Percentiles rank a stretch among this genome's conserved stretches.
Conservation (phyloP, 495 filamentous ascomycete species). For the Annulohypoxylon maeteangense region DNA sequence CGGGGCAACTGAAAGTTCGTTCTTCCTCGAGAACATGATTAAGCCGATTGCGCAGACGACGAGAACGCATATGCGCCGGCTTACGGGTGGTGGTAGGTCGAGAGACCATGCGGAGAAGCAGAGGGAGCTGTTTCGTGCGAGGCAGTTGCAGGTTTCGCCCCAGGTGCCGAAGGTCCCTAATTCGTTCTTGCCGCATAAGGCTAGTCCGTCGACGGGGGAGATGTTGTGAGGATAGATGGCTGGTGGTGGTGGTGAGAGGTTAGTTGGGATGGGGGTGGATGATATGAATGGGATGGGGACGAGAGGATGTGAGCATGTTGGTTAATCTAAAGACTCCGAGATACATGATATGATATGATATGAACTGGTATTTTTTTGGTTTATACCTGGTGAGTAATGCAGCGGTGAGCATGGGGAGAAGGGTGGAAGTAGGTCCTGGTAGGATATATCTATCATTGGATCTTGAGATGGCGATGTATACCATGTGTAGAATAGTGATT, state of each 20-base stretch:
- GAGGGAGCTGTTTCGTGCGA: conserved; percentile 64
- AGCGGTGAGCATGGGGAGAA: neutral
- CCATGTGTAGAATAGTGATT: neutral
- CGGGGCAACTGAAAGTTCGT: conserved; percentile 60
- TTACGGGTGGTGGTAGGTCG: conserved; percentile 68
- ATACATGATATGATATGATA: conserved; percentile 16
- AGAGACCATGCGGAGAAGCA: conserved; percentile 68
- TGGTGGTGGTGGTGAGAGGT: neutral
- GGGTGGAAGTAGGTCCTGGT: too few relatives aligned
- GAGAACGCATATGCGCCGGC: conserved; percentile 70
- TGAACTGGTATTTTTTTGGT: too few relatives aligned
- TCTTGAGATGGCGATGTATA: conserved; percentile 10
- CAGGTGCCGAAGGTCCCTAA: conserved; percentile 72
- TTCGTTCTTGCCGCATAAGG: conserved; percentile 45
- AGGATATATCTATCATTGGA: conserved; percentile 15
- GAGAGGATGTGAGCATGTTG: neutral
- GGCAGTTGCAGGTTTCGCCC: conserved; percentile 53
- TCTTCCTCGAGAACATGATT: conserved; percentile 76
- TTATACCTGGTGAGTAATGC: conserved; percentile 20
- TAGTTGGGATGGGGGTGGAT: neutral
- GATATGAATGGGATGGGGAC: neutral
- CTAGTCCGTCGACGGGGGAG: conserved; percentile 33
- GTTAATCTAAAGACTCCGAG: conserved; percentile 10
- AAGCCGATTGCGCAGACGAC: conserved; percentile 63
- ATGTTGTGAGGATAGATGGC: conserved; percentile 27